phyloP scores from a whole-genome alignment of 768 basidiomycete genomes.

The Rhizopogon vulgaris region DNA sequence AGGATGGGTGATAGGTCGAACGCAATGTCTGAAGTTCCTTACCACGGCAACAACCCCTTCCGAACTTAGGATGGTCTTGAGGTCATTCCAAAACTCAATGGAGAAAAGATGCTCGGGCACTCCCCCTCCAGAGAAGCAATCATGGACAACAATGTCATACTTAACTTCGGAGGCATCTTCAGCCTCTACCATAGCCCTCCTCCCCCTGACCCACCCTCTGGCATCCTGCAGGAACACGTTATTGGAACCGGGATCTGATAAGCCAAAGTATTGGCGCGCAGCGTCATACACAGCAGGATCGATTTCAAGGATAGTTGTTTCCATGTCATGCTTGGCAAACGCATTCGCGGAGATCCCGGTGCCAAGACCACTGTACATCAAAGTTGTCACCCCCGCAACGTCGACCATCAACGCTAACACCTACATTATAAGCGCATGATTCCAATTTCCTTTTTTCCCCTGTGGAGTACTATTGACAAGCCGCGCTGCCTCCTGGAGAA shows the following conservation, averaged over 20 bases:
- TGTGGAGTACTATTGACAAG: slow-evolving; percentile 51
- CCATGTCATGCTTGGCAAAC: slow-evolving; percentile 61
- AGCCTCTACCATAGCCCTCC: slow-evolving; percentile 26
- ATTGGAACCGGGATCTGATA: slow-evolving; percentile 55
- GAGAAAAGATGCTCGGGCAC: slow-evolving; percentile 85
- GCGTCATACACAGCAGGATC: slow-evolving; percentile 87
- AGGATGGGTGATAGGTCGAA: neutral
- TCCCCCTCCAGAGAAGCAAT: slow-evolving; percentile 92
- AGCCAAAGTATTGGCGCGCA: slow-evolving; percentile 71
- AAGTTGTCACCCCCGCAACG: slow-evolving; percentile 2
- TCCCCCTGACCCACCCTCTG: slow-evolving; percentile 52
- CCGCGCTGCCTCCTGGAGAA: slow-evolving; percentile 80
- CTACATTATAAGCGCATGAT: slow-evolving; percentile 71
- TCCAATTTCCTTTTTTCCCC: slow-evolving; percentile 28
- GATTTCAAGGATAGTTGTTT: slow-evolving; percentile 85
- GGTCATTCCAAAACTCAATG: slow-evolving; percentile 71
- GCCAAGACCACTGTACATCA: slow-evolving; percentile 70
- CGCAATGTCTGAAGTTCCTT: slow-evolving; percentile 21
- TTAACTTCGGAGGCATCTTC: neutral
- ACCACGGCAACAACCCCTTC: slow-evolving; percentile 82
- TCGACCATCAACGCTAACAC: slow-evolving; percentile 15
- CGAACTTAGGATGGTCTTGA: slow-evolving; percentile 55
- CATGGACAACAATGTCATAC: slow-evolving; percentile 79
- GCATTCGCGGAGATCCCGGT: slow-evolving; percentile 76
- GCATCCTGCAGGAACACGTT: slow-evolving; percentile 78